These are phyloP conservation scores for Raffaelea deltoideospora DNA, from an alignment of 2,329 filamentous ascomycete species.

Conservation along the genomic window DNA sequence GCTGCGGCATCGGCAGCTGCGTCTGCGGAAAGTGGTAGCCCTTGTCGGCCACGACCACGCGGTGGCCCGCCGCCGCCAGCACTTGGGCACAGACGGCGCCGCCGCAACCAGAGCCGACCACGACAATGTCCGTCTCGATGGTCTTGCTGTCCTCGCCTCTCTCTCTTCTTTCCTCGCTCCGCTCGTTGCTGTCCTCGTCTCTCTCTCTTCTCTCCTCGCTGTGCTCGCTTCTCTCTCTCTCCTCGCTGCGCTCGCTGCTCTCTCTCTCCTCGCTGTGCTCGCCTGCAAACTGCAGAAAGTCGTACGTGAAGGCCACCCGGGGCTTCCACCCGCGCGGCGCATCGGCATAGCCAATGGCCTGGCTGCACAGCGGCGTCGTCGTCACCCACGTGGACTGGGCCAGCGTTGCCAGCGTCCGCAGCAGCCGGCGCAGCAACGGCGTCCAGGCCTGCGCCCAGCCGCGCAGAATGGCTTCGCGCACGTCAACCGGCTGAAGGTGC, in stretches of 20 bases:
- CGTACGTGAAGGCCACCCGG: constrained; percentile 36
- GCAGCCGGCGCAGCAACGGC: constrained; percentile 35
- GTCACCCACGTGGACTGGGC: constrained; percentile 39
- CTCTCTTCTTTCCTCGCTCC: background rate
- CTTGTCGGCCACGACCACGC: constrained; percentile 59
- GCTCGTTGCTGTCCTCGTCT: background rate
- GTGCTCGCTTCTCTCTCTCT: background rate
- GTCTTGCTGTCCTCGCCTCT: constrained; percentile 29
- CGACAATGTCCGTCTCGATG: constrained; percentile 66
- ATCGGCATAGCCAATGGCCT: constrained; percentile 42
- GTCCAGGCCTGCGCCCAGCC: constrained; percentile 46
- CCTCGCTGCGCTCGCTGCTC: background rate
- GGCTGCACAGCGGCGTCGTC: constrained; percentile 36
- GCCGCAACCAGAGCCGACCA: constrained; percentile 78
- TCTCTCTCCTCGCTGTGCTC: background rate
- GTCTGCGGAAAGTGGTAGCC: constrained; percentile 59
- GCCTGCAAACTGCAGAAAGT: constrained; percentile 42
- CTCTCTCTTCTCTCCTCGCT: background rate
- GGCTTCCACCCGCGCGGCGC: constrained; percentile 35
- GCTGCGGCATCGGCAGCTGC: constrained; percentile 59
- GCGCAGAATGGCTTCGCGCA: constrained; percentile 46
- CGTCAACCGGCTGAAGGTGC: constrained; percentile 41
- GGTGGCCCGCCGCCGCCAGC: constrained; percentile 57
- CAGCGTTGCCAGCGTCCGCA: constrained; percentile 39
- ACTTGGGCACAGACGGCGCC: constrained; percentile 71